phyloP scores from a whole-genome alignment of 805 yeast genomes.

The Yarrowia sp. region DNA sequence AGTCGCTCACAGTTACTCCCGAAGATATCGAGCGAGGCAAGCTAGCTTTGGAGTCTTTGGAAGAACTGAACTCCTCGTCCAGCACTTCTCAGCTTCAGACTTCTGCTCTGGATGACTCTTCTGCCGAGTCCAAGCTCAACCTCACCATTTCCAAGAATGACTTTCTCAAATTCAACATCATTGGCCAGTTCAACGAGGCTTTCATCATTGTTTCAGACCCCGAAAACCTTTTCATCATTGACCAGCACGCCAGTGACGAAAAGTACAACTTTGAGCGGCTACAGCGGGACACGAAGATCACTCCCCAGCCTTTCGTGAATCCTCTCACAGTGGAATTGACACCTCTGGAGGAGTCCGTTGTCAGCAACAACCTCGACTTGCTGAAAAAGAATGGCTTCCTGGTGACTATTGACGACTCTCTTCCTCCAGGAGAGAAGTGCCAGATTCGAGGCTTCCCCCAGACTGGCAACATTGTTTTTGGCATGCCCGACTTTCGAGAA shows the following conservation, averaged over 20 bases:
- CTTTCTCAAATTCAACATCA: constrained; percentile 68
- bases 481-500: constrained; percentile 66
- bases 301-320: constrained; percentile 66
- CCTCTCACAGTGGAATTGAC: constrained; percentile 61
- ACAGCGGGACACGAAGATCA: constrained; percentile 54
- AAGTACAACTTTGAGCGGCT: constrained; percentile 82
- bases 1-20: neutral
- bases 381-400: constrained; percentile 79
- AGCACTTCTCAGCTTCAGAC: neutral
- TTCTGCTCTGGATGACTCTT: constrained; percentile 15
- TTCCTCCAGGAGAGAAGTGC: constrained; percentile 56
- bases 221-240: constrained; percentile 78
- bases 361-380: constrained; percentile 55
- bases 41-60: neutral
- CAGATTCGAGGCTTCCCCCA: constrained; percentile 64
- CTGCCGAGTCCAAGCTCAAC: constrained; percentile 59
- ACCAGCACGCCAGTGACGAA: constrained; percentile 98
- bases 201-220: constrained; percentile 64
- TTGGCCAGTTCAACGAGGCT: constrained; percentile 96
- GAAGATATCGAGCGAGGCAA: neutral
- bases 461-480: constrained; percentile 68
- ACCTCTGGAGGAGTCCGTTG: constrained; percentile 72
- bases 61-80: neutral
- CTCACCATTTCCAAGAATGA: constrained; percentile 68
- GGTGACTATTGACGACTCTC: constrained; percentile 50